These are phyloP conservation scores for Colletotrichum chrysophilum DNA, from an alignment of 2,329 filamentous ascomycete genomes.

Conservation along the genomic window DNA sequence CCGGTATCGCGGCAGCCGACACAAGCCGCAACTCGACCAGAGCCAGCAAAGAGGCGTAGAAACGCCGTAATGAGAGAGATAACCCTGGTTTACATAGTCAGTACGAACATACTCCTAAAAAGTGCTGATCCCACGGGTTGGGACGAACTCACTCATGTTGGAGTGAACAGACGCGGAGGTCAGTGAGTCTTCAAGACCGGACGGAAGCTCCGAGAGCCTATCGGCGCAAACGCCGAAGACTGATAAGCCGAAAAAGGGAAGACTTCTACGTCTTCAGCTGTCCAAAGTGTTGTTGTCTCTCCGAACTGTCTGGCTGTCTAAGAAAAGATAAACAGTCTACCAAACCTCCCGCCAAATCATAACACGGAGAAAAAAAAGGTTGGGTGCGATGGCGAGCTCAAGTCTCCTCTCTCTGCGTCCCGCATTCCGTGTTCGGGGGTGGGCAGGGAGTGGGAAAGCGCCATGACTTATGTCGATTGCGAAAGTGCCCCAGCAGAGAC, in stretches of 20 bases:
- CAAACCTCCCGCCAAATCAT: not conserved
- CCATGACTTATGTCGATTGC: slow-evolving; percentile 20
- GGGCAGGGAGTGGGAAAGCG: not conserved
- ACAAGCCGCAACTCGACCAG: not conserved
- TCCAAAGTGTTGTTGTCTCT: not conserved
- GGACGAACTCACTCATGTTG: slow-evolving; percentile 21
- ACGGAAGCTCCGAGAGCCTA: slow-evolving; percentile 8
- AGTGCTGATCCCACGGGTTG: not conserved
- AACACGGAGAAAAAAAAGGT: not conserved
- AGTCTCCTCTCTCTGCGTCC: not conserved
- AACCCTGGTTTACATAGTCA: not conserved
- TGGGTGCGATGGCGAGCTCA: not conserved
- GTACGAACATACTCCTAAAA: not conserved
- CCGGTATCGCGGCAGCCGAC: slow-evolving; percentile 10
- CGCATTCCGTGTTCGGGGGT: slow-evolving; percentile 10
- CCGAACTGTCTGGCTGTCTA: not conserved
- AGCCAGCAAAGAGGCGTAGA: not conserved
- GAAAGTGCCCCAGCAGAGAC: slow-evolving; percentile 3
- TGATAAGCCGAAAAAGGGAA: not conserved
- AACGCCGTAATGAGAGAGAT: not conserved
- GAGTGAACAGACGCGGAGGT: not conserved
- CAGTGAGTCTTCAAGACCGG: slow-evolving; percentile 1
- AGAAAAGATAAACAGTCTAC: not conserved
- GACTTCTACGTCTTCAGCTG: not conserved
- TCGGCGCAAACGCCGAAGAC: slow-evolving; percentile 7